Base-by-base conservation (phyloP, 2,329 filamentous ascomycete genomes). In the Fusarium subglutinans region DNA sequence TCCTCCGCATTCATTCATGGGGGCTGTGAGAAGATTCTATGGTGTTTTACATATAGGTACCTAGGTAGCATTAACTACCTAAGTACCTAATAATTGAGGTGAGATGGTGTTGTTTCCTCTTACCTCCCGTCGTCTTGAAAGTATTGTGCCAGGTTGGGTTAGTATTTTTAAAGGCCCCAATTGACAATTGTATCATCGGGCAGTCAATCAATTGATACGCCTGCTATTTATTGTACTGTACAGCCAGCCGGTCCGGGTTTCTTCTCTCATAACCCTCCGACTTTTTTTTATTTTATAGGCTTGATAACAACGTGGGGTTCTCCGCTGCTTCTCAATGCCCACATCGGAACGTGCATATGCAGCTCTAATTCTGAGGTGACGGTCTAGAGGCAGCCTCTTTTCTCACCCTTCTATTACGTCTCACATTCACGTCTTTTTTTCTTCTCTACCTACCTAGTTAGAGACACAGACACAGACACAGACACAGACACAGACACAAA, bases 221-320 rank as follows among this genome's bases (percentile, higher is more conserved):
- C 10, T 37, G 18, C 55, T n/a, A 44, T 47, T 28, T n/a, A 44
- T 47, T 28, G 18, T 50, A 61, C 30, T 28, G 18, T 50, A 61
- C 33, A 63, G 40, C 70, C 33, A 63, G 40, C 70, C 73, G 67
- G 75, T 44, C 75, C 73, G 68, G 72, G 24, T 65, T 62, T 44
- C 22, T 37, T 48, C 58, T 70, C 61, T 45, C 55, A 56, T 63
- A 43, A 67, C 53, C 30, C 64, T 26, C 65, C 56, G 57, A 43
- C 38, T 62, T 54, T 53, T 70, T 56, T 51, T 30, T 44, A 37
- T 45, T 35, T 35, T n/a, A 26, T 57, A 30, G 12, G 20, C 24
- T 55, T 60, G 72, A 66, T 73, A 62, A 59, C 66, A 63, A 61
- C 64, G 59, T 66, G 70, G 66, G 71, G 75, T 67, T 68, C 55